A percentile compares a stretch with the other conserved stretches of the same genome.
These are phyloP conservation scores for Aspergillus ustus DNA, from an alignment of 2,329 filamentous ascomycete species.

Conservation along the genomic window DNA sequence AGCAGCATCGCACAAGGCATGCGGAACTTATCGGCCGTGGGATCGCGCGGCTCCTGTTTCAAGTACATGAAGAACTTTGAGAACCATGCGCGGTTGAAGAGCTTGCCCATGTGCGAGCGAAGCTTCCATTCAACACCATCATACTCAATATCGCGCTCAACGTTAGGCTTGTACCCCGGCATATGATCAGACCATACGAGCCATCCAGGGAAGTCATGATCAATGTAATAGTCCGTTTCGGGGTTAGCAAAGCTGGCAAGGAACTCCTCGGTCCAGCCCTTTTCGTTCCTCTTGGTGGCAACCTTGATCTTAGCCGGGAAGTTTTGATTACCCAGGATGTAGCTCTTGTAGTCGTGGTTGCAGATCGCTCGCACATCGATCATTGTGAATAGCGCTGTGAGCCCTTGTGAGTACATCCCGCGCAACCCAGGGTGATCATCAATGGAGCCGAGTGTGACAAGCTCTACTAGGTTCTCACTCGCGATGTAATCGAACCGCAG, in stretches of 20 bases:
- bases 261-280: slow-evolving; percentile 77
- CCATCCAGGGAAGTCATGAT: slow-evolving; percentile 93
- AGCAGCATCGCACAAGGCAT: slow-evolving; percentile 86
- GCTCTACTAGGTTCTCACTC: slow-evolving; percentile 77
- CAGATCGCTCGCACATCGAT: slow-evolving; percentile 87
- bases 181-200: slow-evolving; percentile 92
- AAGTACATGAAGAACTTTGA: slow-evolving; percentile 86
- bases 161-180: slow-evolving; percentile 75
- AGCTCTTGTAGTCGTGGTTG: slow-evolving; percentile 84
- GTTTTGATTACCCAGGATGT: slow-evolving; percentile 77
- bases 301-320: slow-evolving; percentile 78
- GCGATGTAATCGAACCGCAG: slow-evolving; percentile 90
- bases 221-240: slow-evolving; percentile 84
- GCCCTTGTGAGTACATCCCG: slow-evolving; percentile 77
- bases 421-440: slow-evolving; percentile 88
- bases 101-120: slow-evolving; percentile 76
- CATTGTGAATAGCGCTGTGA: slow-evolving; percentile 79
- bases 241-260: slow-evolving; percentile 77
- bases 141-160: slow-evolving; percentile 70
- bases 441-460: slow-evolving; percentile 81
- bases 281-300: slow-evolving; percentile 72
- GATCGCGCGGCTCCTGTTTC: slow-evolving; percentile 92
- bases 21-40: slow-evolving; percentile 80
- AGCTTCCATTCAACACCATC: slow-evolving; percentile 78
- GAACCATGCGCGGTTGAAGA: slow-evolving; percentile 85